These are phyloP conservation scores for Litchi chinensis DNA, from an alignment of 345 rosid species.

Conservation along the genomic window DNA sequence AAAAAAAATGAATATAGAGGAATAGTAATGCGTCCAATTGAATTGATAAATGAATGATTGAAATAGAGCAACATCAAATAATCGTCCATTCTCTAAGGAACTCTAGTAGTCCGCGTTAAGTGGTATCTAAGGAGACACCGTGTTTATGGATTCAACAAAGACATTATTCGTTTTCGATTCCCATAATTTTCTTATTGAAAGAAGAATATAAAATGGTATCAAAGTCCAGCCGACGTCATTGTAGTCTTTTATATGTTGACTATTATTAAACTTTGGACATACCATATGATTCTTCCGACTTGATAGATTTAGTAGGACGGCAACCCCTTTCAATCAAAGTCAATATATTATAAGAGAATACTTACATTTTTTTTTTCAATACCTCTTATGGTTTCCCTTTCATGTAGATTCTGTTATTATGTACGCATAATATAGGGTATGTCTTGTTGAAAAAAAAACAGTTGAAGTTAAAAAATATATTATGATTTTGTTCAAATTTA, in stretches of 20 bases:
- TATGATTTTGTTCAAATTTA: no score
- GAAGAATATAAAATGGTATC: neutral
- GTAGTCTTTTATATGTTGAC: neutral
- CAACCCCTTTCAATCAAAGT: constrained; percentile 1
- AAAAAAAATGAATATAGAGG: no score
- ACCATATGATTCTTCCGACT: neutral
- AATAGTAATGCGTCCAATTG: neutral
- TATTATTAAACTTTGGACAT: neutral
- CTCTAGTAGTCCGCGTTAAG: neutral
- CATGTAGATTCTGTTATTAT: no score
- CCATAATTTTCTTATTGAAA: neutral
- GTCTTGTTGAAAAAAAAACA: no score
- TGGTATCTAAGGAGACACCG: constrained; percentile 13
- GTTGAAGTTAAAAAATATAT: no score
- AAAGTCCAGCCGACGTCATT: neutral
- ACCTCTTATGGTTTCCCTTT: no score
- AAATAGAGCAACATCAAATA: neutral
- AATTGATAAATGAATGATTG: neutral
- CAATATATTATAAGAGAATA: neutral
- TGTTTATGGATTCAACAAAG: constrained; percentile 20
- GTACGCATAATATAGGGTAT: no score
- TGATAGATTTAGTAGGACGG: neutral
- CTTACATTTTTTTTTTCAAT: neutral
- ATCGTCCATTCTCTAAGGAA: constrained; percentile 8
- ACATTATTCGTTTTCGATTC: constrained; percentile 8